Evolutionary conservation across 2,329 filamentous ascomycete species (phyloP).

Genomic region (Cadophora malorum): DNA sequence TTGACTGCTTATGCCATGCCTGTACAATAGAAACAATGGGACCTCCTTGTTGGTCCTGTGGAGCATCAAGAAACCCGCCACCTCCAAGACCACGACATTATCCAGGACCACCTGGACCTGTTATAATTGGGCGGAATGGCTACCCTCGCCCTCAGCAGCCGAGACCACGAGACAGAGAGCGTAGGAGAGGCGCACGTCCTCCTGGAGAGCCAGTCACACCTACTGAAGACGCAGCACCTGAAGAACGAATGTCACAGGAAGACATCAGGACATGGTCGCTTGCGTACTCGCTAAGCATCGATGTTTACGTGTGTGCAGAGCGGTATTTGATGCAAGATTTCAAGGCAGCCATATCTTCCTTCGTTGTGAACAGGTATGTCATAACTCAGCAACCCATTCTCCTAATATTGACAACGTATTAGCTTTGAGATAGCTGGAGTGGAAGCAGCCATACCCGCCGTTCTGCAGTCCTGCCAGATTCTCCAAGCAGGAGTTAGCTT

Average conservation of each 20-base stretch:
- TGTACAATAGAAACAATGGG: slow-evolving; percentile 47
- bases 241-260: slow-evolving; percentile 48
- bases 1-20: slow-evolving; percentile 52
- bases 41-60: slow-evolving; percentile 52
- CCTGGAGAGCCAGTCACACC: slow-evolving; percentile 29
- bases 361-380: slow-evolving; percentile 49
- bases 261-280: slow-evolving; percentile 56
- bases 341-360: slow-evolving; percentile 51
- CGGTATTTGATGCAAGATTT: slow-evolving; percentile 56
- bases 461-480: slow-evolving; percentile 52
- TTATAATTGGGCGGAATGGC: slow-evolving; percentile 31
- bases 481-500: slow-evolving; percentile 53
- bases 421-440: slow-evolving; percentile 45
- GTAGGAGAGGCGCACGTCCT: slow-evolving; percentile 32
- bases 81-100: slow-evolving; percentile 37
- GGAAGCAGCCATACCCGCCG: slow-evolving; percentile 42
- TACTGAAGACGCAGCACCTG: slow-evolving; percentile 30
- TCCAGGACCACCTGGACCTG: slow-evolving; percentile 32
- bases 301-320: slow-evolving; percentile 57
- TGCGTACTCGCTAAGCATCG: slow-evolving; percentile 54
- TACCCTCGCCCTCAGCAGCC: slow-evolving; percentile 27
- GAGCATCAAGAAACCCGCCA: slow-evolving; percentile 43
- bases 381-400: neutral
- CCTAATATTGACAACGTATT: neutral
- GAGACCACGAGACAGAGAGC: slow-evolving; percentile 32